phyloP scores from a whole-genome alignment of 768 basidiomycete species.

The Serendipita sp. region DNA sequence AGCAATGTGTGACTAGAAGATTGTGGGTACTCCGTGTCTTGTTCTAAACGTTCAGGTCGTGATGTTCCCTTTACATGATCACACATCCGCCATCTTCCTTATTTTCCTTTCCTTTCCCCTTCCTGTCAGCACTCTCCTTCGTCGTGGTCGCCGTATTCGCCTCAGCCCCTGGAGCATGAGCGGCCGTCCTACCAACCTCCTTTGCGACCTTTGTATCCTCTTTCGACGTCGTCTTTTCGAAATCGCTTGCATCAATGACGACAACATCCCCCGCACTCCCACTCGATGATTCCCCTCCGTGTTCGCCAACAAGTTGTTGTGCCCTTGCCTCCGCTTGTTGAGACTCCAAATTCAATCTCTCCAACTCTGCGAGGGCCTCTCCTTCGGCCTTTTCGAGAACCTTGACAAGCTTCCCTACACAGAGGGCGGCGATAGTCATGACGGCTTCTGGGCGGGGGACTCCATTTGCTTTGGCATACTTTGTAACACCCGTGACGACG shows the following conservation, averaged over 20 bases:
- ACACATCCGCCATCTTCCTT: not conserved
- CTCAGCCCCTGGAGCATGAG: not conserved
- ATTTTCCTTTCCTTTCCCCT: not conserved
- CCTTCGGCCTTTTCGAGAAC: not conserved
- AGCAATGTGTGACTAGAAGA: too few relatives aligned
- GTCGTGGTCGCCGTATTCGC: not conserved
- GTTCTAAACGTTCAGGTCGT: too few relatives aligned
- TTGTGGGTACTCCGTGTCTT: too few relatives aligned
- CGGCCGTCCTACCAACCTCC: not conserved
- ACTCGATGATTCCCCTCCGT: not conserved
- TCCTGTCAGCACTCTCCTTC: not conserved
- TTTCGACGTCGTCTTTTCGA: not conserved
- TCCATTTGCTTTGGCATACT: conserved; percentile 12
- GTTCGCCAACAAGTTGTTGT: not conserved
- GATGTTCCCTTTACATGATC: not conserved
- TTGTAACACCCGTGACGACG: conserved; percentile 12
- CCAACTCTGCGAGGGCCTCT: not conserved
- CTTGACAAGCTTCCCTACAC: not conserved
- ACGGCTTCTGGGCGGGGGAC: conserved; percentile 9
- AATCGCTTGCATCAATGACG: not conserved
- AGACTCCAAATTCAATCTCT: not conserved
- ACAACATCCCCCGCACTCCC: not conserved
- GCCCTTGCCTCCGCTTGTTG: not conserved
- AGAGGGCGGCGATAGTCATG: not conserved
- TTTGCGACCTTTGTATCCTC: not conserved